Conservation (phyloP, 2,329 filamentous ascomycete species). For the Diaporthe ilicicola region DNA sequence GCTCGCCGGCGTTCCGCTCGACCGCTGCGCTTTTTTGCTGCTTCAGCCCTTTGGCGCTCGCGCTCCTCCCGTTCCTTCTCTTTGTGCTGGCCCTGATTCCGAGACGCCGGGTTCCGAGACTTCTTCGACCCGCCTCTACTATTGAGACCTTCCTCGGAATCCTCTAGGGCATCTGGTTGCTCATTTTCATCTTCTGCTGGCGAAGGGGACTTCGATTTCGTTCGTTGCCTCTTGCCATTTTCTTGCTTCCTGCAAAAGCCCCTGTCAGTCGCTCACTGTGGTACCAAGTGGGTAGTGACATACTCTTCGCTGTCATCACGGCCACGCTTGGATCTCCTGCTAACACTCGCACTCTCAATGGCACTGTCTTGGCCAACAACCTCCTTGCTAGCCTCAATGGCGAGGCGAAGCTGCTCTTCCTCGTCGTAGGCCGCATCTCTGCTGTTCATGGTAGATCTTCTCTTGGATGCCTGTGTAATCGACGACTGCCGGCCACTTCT, state of each 20-base stretch:
- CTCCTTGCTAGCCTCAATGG: conserved; percentile 94
- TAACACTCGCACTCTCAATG: conserved; percentile 55
- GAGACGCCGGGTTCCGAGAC: conserved; percentile 60
- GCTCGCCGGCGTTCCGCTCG: conserved; percentile 81
- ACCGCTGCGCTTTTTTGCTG: conserved; percentile 81
- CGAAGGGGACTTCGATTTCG: conserved; percentile 76
- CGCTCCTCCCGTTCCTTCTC: conserved; percentile 77
- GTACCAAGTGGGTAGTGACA: conserved; percentile 48
- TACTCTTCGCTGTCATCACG: conserved; percentile 96
- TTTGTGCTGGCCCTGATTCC: conserved; percentile 57
- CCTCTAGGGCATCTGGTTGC: conserved; percentile 59
- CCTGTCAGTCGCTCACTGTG: conserved; percentile 35
- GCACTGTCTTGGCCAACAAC: conserved; percentile 66
- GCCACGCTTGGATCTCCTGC: conserved; percentile 79
- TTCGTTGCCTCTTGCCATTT: conserved; percentile 82
- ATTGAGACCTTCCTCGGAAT: conserved; percentile 76
- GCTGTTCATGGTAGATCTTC: conserved; percentile 97
- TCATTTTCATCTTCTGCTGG: conserved; percentile 58
- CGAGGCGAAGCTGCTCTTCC: conserved; percentile 85
- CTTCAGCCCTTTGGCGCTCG: conserved; percentile 77
- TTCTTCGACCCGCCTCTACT: conserved; percentile 66
- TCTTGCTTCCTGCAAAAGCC: conserved; percentile 68
- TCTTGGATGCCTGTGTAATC: conserved; percentile 72
- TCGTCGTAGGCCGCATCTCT: conserved; percentile 95
- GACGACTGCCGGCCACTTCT: conserved; percentile 65